These are phyloP conservation scores for Exserohilum turcica DNA, from an alignment of 2,329 filamentous ascomycete genomes.

Conservation along the genomic window DNA sequence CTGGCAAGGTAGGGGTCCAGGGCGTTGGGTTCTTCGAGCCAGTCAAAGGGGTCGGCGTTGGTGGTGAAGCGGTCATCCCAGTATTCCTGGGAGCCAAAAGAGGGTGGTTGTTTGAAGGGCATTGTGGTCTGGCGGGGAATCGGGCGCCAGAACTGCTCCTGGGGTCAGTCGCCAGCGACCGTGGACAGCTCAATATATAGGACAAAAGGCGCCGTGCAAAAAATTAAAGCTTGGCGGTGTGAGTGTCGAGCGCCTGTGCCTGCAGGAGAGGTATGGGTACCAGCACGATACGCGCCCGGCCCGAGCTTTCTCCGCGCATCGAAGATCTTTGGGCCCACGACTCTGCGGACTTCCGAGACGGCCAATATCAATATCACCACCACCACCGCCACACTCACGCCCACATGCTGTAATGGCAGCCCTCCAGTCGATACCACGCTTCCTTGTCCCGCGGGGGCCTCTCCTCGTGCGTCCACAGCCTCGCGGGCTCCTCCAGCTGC, in stretches of 20 bases:
- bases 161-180: conserved; percentile 1
- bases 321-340: conserved; percentile 25
- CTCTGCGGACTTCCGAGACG: conserved; percentile 25
- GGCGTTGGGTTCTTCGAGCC: conserved; percentile 41
- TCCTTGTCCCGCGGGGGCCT: conserved; percentile 39
- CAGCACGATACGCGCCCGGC: conserved; percentile 15
- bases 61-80: conserved; percentile 47
- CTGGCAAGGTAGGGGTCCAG: conserved; percentile 38
- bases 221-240: background rate
- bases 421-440: conserved; percentile 43
- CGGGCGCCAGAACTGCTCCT: conserved; percentile 2
- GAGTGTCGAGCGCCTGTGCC: background rate
- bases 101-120: conserved; percentile 25
- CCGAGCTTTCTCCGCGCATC: conserved; percentile 22
- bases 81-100: conserved; percentile 44
- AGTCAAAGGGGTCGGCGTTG: conserved; percentile 46
- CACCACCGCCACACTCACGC: conserved; percentile 18
- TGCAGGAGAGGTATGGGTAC: background rate
- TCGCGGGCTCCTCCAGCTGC: conserved; percentile 24
- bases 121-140: conserved; percentile 1
- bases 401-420: conserved; percentile 41
- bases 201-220: background rate
- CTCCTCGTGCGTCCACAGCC: conserved; percentile 31
- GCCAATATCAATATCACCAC: too few relatives aligned
- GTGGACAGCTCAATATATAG: conserved; percentile 3